Evolutionary conservation across 257 asterid genomes (phyloP).

Genomic region (Mentha longifolia): DNA sequence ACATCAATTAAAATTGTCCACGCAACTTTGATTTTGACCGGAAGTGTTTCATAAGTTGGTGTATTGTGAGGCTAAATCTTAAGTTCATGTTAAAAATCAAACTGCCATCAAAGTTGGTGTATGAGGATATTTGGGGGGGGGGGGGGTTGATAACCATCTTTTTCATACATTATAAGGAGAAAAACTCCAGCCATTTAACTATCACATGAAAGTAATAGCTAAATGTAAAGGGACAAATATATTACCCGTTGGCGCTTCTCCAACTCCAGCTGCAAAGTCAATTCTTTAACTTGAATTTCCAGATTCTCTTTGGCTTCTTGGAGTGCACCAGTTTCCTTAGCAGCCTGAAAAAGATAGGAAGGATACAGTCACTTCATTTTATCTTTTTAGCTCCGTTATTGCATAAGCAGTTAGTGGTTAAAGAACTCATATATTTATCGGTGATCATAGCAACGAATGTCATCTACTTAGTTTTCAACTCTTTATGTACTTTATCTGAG

Average conservation of each 20-base stretch:
- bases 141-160: background rate
- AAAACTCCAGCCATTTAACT: conserved; percentile 10
- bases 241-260: conserved; percentile 81
- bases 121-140: background rate
- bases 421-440: background rate
- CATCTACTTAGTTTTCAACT: background rate
- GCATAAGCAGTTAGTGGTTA: conserved; percentile 20
- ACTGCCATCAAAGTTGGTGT: background rate
- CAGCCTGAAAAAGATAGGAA: conserved; percentile 60
- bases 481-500: background rate
- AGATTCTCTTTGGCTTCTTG: conserved; percentile 79
- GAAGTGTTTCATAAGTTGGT: too few relatives aligned
- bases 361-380: conserved; percentile 11
- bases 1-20: too few relatives aligned
- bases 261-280: conserved; percentile 63
- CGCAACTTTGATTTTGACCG: too few relatives aligned
- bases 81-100: too few relatives aligned
- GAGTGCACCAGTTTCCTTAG: conserved; percentile 87
- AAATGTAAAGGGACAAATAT: conserved; percentile 21
- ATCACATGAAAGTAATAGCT: conserved; percentile 29
- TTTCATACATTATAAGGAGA: background rate
- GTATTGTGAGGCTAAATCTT: too few relatives aligned
- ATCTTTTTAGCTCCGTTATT: background rate
- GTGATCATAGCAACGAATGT: background rate
- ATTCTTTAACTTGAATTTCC: conserved; percentile 77